Evolutionary conservation across 805 yeast genomes (phyloP).

Genomic region (Myxozyma neglecta): DNA sequence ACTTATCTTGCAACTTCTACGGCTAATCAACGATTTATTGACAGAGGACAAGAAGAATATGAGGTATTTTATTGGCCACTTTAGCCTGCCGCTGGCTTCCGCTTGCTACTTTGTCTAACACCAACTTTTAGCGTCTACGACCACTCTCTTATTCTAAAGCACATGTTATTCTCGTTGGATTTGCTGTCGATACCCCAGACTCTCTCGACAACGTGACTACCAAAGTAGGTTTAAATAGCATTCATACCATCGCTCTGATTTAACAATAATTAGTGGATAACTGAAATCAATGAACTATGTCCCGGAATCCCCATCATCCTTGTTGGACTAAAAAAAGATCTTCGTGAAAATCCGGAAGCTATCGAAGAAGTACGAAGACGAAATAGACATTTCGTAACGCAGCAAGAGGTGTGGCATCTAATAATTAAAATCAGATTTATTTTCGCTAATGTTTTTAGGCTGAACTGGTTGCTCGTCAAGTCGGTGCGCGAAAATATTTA

Average conservation of each 20-base stretch:
- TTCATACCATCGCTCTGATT: too few species aligned
- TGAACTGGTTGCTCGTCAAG: conserved; percentile 66
- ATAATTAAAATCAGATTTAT: background rate
- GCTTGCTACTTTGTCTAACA: conserved; percentile 1
- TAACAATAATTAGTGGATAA: conserved; percentile 59
- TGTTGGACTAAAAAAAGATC: conserved; percentile 83
- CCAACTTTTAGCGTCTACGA: conserved; percentile 53
- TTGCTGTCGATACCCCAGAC: conserved; percentile 81
- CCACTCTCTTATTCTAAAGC: conserved; percentile 88
- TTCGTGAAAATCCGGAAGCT: conserved; percentile 51
- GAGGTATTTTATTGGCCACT: conserved; percentile 45
- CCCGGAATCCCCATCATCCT: conserved; percentile 75
- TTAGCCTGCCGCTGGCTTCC: background rate
- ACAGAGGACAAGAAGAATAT: conserved; percentile 85
- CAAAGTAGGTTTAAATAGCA: conserved; percentile 43
- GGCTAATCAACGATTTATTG: background rate
- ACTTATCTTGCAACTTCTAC: background rate
- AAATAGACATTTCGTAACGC: conserved; percentile 53
- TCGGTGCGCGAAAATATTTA: conserved; percentile 79
- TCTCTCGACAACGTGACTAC: conserved; percentile 76
- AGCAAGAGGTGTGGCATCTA: conserved; percentile 20
- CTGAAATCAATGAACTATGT: conserved; percentile 76
- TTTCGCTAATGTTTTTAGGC: conserved; percentile 46
- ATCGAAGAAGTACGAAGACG: conserved; percentile 42
- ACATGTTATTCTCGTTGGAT: conserved; percentile 80